Base-by-base conservation (phyloP, 257 asterid species). In the Asclepias syriaca region DNA sequence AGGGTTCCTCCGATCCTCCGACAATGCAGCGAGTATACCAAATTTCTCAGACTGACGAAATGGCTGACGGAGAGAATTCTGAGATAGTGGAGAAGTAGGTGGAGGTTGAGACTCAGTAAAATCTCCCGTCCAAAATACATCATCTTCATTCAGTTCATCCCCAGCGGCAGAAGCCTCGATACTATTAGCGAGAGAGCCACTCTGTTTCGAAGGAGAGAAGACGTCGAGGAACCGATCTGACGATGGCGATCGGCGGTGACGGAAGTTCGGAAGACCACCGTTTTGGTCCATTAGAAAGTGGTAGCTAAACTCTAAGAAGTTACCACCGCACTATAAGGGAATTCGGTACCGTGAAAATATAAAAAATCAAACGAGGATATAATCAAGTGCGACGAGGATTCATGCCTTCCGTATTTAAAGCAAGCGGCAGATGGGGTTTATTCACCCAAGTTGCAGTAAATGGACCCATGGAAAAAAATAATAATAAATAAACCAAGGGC, bases 61-160 rank as follows among this genome's bases (percentile, higher is more conserved):
- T 1, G 78, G 66, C 75, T 57, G 80, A 10, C 86, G 84, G 40
- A 15, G 61, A 66, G 58, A 29, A 46, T 5, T 55, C 48, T 45
- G 21, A 7, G 80, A 54, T 61, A 71, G 51, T 69, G 76, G 84
- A 22, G 87, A 84, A 71, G 77, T 79, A 74, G 82, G 56, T 0
- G 37, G 78, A 7, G 34, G 74, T 27, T 48, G 73, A 48, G 84
- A 58, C 66, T 70, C 80, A 40, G 74, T 53, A 32, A 77, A 77
- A 68, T 74, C 80, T 3, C 63, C 80, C 60, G 87, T 85, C 86
- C 89, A 90, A 80, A 90, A 86, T 68, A 90, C 91, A 72, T 90
- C 96, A 77, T 84, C 80, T 68, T 90, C 96, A 80, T 78, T 90
- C 29, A 90, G 89, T 86, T 90, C 96, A 69, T 85, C 91, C 40